Evolutionary conservation across 176 grass and related monocot genomes (phyloP).

Genomic region (Musa itinerans): DNA sequence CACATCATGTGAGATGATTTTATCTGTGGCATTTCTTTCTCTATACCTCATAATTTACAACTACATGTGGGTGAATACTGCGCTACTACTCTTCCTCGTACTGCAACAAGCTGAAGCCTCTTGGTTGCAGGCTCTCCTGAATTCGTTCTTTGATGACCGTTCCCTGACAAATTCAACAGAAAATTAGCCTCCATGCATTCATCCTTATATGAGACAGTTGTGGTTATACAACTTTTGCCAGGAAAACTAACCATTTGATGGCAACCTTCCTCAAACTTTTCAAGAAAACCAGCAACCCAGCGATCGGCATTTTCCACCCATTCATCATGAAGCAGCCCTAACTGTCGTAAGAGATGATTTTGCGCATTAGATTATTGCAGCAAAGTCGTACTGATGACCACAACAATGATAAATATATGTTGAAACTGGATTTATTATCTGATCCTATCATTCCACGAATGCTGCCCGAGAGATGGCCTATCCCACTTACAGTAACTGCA

Average conservation of each 20-base stretch:
- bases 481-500: no score
- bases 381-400: no score
- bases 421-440: no score
- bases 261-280: slow-evolving; percentile 94
- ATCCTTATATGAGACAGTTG: not conserved
- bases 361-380: not conserved
- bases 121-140: slow-evolving; percentile 75
- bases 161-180: slow-evolving; percentile 35
- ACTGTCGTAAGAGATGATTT: slow-evolving; percentile 32
- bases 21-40: not conserved
- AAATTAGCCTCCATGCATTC: not conserved
- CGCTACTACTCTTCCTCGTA: slow-evolving; percentile 37
- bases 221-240: not conserved
- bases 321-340: slow-evolving; percentile 81
- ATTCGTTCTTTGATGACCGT: slow-evolving; percentile 76
- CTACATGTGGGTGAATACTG: not conserved
- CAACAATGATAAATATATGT: no score
- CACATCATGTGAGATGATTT: not conserved
- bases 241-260: slow-evolving; percentile 66
- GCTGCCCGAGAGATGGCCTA: no score
- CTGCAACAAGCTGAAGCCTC: slow-evolving; percentile 61
- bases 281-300: slow-evolving; percentile 96
- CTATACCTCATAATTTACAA: not conserved
- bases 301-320: slow-evolving; percentile 98
- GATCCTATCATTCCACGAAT: no score